phyloP scores from a whole-genome alignment of 768 basidiomycete species.

The Leccinum arenicola region DNA sequence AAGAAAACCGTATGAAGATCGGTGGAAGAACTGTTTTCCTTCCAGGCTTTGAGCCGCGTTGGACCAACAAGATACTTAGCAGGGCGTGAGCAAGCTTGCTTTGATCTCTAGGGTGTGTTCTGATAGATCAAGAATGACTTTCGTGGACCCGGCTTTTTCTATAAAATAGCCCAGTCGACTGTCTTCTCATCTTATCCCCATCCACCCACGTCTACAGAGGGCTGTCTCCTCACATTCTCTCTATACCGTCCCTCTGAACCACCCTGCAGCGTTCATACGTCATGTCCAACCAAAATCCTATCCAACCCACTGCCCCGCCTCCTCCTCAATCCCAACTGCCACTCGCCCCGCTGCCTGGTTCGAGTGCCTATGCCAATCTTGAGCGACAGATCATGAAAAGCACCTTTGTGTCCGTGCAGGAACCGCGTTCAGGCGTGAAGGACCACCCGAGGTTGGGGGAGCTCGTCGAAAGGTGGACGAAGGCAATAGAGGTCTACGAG shows the following conservation, averaged over 20 bases:
- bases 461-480: slow-evolving; percentile 12
- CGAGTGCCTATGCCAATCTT: slow-evolving; percentile 15
- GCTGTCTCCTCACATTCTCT: not conserved
- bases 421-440: slow-evolving; percentile 9
- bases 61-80: slow-evolving; percentile 65
- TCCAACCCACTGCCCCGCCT: slow-evolving; percentile 9
- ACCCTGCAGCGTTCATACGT: slow-evolving; percentile 1
- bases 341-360: slow-evolving; percentile 18
- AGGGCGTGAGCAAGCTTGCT: slow-evolving; percentile 52
- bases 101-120: not conserved
- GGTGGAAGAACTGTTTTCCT: slow-evolving; percentile 58
- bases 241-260: not conserved
- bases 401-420: slow-evolving; percentile 15
- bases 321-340: not conserved
- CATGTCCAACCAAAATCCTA: slow-evolving; percentile 18
- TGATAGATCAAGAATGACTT: slow-evolving; percentile 33
- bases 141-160: slow-evolving; percentile 18
- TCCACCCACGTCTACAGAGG: slow-evolving; percentile 3
- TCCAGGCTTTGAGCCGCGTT: slow-evolving; percentile 66
- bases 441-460: slow-evolving; percentile 4
- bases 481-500: slow-evolving; percentile 14
- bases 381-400: slow-evolving; percentile 18
- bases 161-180: slow-evolving; percentile 22
- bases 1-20: slow-evolving; percentile 65
- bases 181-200: not conserved